Percentiles rank a stretch among this genome's conserved stretches.
These are phyloP conservation scores for Cladorrhinum sp. DNA, from an alignment of 2,329 filamentous ascomycete species.

Conservation along the genomic window DNA sequence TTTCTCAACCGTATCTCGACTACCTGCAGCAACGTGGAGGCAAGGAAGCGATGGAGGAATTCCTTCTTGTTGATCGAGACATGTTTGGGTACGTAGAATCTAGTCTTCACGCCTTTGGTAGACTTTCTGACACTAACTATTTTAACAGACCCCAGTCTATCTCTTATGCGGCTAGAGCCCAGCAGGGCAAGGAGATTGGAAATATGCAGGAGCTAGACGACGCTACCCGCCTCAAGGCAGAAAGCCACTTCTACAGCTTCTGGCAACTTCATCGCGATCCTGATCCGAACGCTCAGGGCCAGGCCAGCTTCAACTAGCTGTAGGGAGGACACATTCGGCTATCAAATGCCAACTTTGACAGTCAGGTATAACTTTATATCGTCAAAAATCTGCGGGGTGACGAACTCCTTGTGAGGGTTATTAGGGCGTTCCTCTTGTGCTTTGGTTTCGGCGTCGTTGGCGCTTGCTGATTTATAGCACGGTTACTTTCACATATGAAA, in stretches of 20 bases:
- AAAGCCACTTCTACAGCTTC: slow-evolving; percentile 49
- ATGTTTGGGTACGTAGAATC: slow-evolving; percentile 81
- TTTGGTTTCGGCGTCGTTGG: background rate
- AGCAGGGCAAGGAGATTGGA: slow-evolving; percentile 47
- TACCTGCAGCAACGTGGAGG: slow-evolving; percentile 82
- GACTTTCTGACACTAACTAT: slow-evolving; percentile 14
- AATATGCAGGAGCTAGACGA: slow-evolving; percentile 49
- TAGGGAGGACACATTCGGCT: too few relatives aligned
- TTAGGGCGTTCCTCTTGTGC: background rate
- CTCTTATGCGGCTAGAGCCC: slow-evolving; percentile 39
- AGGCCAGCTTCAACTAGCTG: slow-evolving; percentile 51
- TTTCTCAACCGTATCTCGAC: slow-evolving; percentile 74
- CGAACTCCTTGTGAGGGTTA: background rate
- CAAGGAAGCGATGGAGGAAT: slow-evolving; percentile 82
- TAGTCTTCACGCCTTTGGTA: background rate
- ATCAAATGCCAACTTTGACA: background rate
- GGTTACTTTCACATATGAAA: background rate
- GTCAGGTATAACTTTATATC: background rate
- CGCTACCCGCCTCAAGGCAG: slow-evolving; percentile 48
- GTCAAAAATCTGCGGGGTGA: background rate
- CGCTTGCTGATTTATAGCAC: background rate
- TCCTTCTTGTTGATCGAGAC: slow-evolving; percentile 77
- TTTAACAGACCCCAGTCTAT: slow-evolving; percentile 45
- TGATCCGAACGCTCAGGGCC: slow-evolving; percentile 46
- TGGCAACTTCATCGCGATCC: slow-evolving; percentile 52